Conservation (phyloP, 345 rosid genomes). For the Jatropha curcas region DNA sequence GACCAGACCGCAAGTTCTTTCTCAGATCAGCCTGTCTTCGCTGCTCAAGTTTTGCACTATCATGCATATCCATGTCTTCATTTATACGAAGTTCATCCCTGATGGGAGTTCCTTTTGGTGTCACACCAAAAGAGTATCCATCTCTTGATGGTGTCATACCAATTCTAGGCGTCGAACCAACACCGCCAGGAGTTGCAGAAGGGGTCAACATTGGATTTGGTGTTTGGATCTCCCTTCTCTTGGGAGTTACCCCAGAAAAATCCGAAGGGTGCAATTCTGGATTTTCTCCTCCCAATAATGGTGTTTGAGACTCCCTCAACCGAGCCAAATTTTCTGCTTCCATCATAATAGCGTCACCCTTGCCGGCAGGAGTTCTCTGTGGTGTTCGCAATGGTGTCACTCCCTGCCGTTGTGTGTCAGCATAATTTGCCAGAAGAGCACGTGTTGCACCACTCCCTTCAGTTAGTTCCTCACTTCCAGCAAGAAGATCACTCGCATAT, state of each 20-base stretch:
- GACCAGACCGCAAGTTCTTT: slow-evolving; percentile 71
- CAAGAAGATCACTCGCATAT: slow-evolving; percentile 84
- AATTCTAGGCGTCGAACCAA: slow-evolving; percentile 75
- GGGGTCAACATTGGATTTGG: slow-evolving; percentile 95
- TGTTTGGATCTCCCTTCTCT: slow-evolving; percentile 79
- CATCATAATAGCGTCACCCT: slow-evolving; percentile 98
- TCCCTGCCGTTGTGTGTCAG: slow-evolving; percentile 81
- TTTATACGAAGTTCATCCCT: slow-evolving; percentile 97
- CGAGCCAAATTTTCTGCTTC: slow-evolving; percentile 99
- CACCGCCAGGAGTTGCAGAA: slow-evolving; percentile 86
- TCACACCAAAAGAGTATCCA: slow-evolving; percentile 70
- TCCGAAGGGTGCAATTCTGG: slow-evolving; percentile 99
- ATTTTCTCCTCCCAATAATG: slow-evolving; percentile 93
- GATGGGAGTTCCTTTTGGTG: slow-evolving; percentile 93
- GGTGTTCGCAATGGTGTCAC: slow-evolving; percentile 94
- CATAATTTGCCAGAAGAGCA: slow-evolving; percentile 91
- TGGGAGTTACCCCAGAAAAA: slow-evolving; percentile 98
- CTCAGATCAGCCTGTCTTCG: slow-evolving; percentile 77
- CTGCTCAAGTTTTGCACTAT: slow-evolving; percentile 73
- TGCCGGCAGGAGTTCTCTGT: slow-evolving; percentile 94
- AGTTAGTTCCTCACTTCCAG: slow-evolving; percentile 76
- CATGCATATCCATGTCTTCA: slow-evolving; percentile 83
- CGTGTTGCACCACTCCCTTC: slow-evolving; percentile 95
- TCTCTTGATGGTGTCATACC: slow-evolving; percentile 96
- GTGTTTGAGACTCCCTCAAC: slow-evolving; percentile 95